Percentiles rank a stretch among this genome's conserved stretches.
These are phyloP conservation scores for Monilinia laxa DNA, from an alignment of 2,329 filamentous ascomycete species.

Conservation along the genomic window DNA sequence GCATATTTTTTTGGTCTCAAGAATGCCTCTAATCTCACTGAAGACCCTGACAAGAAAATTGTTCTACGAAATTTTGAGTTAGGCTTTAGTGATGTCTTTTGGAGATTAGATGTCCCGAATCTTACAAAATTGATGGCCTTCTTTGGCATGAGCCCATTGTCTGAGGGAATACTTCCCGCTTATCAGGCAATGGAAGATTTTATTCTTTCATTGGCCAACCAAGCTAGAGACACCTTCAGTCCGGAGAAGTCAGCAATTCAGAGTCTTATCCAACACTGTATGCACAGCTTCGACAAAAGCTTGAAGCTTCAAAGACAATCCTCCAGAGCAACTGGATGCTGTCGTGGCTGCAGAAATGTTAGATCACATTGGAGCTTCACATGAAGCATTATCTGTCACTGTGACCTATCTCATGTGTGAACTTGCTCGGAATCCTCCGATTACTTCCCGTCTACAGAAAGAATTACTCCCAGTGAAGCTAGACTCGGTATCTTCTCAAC, in stretches of 20 bases:
- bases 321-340: conserved; percentile 13
- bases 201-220: not conserved
- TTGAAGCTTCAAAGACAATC: not conserved
- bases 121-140: not conserved
- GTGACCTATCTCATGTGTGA: conserved; percentile 62
- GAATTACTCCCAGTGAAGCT: not conserved
- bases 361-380: conserved; percentile 72
- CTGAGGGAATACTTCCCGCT: not conserved
- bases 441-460: conserved; percentile 30
- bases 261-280: conserved; percentile 1
- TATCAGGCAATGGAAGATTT: not conserved
- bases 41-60: not conserved
- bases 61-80: conserved; percentile 1
- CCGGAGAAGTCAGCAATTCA: not conserved
- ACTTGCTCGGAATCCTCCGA: conserved; percentile 45
- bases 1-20: conserved; percentile 6
- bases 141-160: not conserved
- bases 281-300: not conserved
- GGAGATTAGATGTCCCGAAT: not conserved
- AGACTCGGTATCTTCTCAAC: conserved; percentile 27
- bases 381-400: conserved; percentile 70
- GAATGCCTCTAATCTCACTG: not conserved
- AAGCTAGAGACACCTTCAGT: not conserved
- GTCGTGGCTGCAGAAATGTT: conserved; percentile 65
- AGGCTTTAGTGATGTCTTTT: not conserved